Evolutionary conservation across 768 basidiomycete genomes (phyloP).

Genomic region (Nidularia sp.): DNA sequence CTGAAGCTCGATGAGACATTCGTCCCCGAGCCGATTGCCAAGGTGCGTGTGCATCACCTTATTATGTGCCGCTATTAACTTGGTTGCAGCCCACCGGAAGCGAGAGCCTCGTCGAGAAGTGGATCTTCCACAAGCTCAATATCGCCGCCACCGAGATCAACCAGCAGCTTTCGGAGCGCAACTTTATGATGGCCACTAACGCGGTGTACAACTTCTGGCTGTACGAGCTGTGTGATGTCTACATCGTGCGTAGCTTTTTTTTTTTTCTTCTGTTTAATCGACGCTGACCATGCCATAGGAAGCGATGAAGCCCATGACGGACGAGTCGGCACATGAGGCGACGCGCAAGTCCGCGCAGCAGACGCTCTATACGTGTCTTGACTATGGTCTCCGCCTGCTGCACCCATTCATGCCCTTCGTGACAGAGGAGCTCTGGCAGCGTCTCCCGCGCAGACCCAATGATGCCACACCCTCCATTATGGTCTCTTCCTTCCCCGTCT

Average conservation of each 20-base stretch:
- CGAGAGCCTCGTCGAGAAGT: slow-evolving; percentile 89
- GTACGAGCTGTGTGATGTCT: slow-evolving; percentile 98
- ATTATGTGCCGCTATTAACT: background rate
- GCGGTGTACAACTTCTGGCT: slow-evolving; percentile 93
- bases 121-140: slow-evolving; percentile 95
- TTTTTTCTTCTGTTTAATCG: background rate
- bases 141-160: slow-evolving; percentile 76
- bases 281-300: slow-evolving; percentile 49
- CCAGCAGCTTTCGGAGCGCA: slow-evolving; percentile 67
- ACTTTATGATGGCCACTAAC: slow-evolving; percentile 90
- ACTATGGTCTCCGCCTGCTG: slow-evolving; percentile 81
- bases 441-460: slow-evolving; percentile 80
- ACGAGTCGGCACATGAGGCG: slow-evolving; percentile 58
- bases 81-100: slow-evolving; percentile 71
- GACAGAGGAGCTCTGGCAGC: slow-evolving; percentile 98
- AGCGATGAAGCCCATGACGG: slow-evolving; percentile 98
- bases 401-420: slow-evolving; percentile 99
- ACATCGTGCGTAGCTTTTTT: slow-evolving; percentile 62
- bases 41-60: slow-evolving; percentile 36
- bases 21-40: slow-evolving; percentile 62
- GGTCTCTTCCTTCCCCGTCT: slow-evolving; percentile 78
- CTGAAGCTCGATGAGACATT: slow-evolving; percentile 88
- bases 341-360: slow-evolving; percentile 85
- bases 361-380: slow-evolving; percentile 92
- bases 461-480: slow-evolving; percentile 87